Evolutionary conservation across 352 stramenopile genomes (phyloP).

Genomic region (Pythium myriotylum): DNA sequence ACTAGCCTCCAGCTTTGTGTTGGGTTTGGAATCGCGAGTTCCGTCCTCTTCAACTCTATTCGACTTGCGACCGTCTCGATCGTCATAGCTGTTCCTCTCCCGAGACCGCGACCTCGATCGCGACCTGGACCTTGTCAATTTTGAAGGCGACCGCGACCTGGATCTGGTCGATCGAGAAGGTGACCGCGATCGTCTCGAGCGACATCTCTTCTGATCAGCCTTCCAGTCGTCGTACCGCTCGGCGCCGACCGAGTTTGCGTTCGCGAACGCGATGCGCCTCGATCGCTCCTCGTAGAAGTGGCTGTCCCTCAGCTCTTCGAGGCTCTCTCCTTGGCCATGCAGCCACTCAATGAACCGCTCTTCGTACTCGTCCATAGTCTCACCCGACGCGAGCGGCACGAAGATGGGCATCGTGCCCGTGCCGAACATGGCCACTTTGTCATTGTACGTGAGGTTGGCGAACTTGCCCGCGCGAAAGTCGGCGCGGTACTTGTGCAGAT

Average conservation of each 20-base stretch:
- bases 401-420: constrained; percentile 8
- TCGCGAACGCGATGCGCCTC: constrained; percentile 27
- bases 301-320: background rate
- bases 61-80: background rate
- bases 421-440: constrained; percentile 18
- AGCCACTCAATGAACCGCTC: constrained; percentile 23
- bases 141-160: background rate
- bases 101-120: background rate
- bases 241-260: background rate
- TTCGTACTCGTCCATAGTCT: constrained; percentile 24
- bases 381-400: constrained; percentile 15
- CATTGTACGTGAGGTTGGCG: background rate
- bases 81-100: background rate
- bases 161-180: background rate
- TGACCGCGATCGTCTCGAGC: background rate
- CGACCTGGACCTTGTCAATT: background rate
- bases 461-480: constrained; percentile 13
- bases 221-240: constrained; percentile 2
- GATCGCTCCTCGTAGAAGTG: constrained; percentile 20
- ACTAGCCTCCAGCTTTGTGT: background rate
- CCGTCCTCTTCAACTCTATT: background rate
- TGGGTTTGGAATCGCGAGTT: background rate
- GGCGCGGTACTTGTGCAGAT: constrained; percentile 12
- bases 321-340: background rate
- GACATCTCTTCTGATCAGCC: background rate